These are phyloP conservation scores for Helotiales sp. DNA, from an alignment of 2,329 filamentous ascomycete genomes.

Conservation along the genomic window DNA sequence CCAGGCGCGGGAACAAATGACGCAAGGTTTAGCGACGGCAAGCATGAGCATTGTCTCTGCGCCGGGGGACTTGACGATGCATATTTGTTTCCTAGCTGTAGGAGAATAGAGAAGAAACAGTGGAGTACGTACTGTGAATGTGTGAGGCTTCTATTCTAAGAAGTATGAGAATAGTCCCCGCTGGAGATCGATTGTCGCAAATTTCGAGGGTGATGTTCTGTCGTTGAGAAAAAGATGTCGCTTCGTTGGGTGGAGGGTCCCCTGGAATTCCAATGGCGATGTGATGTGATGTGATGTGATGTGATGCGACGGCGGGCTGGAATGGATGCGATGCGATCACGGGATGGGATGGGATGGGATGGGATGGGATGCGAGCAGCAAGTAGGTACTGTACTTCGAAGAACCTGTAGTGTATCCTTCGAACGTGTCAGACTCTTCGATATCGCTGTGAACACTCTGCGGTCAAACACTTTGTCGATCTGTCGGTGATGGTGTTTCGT, in stretches of 20 bases:
- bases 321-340: neutral
- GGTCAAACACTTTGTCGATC: neutral
- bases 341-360: neutral
- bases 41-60: neutral
- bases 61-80: neutral
- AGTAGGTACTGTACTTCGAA: neutral
- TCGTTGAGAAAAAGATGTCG: neutral
- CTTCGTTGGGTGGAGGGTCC: neutral
- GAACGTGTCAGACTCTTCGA: neutral
- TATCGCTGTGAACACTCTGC: neutral
- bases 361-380: neutral
- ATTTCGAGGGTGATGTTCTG: neutral
- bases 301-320: neutral
- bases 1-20: neutral
- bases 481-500: neutral
- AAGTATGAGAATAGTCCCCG: neutral
- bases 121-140: slow-evolving; percentile 6
- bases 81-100: neutral
- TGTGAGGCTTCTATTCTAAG: neutral
- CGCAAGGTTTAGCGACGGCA: slow-evolving; percentile 13
- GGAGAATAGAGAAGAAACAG: neutral
- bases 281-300: neutral
- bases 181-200: neutral
- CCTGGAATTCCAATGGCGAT: neutral
- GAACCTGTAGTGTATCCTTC: neutral